phyloP scores from a whole-genome alignment of 148 eudicot genomes.

The Limonium bicolor region DNA sequence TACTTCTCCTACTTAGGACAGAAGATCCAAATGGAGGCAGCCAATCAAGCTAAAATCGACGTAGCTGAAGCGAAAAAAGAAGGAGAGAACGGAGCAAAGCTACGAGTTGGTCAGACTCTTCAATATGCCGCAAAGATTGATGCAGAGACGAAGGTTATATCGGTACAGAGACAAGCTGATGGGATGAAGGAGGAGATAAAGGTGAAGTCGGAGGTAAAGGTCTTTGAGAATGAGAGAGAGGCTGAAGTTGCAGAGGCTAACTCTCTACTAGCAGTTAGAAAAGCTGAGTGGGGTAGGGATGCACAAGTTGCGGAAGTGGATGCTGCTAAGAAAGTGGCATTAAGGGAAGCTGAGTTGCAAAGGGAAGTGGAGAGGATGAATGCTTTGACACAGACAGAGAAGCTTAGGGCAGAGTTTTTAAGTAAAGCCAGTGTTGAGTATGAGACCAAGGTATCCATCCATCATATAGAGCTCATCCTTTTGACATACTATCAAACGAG shows the following conservation, averaged over 20 bases:
- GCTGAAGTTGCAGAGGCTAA: conserved; percentile 43
- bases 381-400: conserved; percentile 37
- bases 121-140: conserved; percentile 42
- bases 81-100: conserved; percentile 31
- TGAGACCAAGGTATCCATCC: conserved; percentile 54
- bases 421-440: conserved; percentile 44
- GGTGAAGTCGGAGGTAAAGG: conserved; percentile 24
- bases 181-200: conserved; percentile 32
- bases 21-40: conserved; percentile 43
- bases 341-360: conserved; percentile 39
- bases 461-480: too few species aligned
- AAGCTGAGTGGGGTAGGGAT: conserved; percentile 29
- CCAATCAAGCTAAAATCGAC: conserved; percentile 40
- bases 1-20: conserved; percentile 49
- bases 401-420: conserved; percentile 32
- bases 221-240: conserved; percentile 26
- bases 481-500: too few species aligned
- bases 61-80: conserved; percentile 41
- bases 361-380: conserved; percentile 34
- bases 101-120: conserved; percentile 21
- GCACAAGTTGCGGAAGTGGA: conserved; percentile 39
- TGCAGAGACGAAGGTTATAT: conserved; percentile 30
- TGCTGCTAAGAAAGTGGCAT: conserved; percentile 26
- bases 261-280: conserved; percentile 20
- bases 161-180: conserved; percentile 21